Conservation (phyloP, 2,329 filamentous ascomycete genomes). For the Pseudopithomyces maydicus region DNA sequence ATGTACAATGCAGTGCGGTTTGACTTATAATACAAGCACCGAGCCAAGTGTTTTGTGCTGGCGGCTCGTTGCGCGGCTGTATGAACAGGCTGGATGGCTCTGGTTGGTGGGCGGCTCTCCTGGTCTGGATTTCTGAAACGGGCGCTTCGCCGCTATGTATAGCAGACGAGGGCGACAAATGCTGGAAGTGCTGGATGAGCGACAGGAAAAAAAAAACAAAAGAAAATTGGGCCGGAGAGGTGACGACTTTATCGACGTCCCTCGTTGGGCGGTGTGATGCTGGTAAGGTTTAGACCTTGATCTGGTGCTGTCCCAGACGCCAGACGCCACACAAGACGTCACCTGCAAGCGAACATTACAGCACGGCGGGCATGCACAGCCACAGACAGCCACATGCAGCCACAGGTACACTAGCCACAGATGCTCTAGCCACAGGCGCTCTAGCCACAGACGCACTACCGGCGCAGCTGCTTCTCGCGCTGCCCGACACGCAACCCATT, state of each 20-base stretch:
- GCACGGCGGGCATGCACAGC: too few relatives aligned
- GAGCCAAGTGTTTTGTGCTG: conserved; percentile 13
- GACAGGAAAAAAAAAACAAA: conserved; percentile 13
- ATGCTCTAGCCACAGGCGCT: conserved; percentile 8
- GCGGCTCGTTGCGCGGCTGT: conserved; percentile 28
- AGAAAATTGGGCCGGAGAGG: conserved; percentile 4
- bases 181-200: too few relatives aligned
- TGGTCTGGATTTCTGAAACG: conserved; percentile 42
- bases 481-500: conserved; percentile 8
- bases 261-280: conserved; percentile 23
- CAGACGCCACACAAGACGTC: conserved; percentile 14
- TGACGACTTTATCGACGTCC: conserved; percentile 18
- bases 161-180: conserved; percentile 31
- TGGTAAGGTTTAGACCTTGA: conserved; percentile 33
- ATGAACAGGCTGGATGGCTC: conserved; percentile 21
- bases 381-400: too few relatives aligned
- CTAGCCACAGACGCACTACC: background rate
- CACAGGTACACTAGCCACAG: conserved; percentile 10
- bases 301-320: conserved; percentile 26
- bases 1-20: conserved; percentile 8
- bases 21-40: conserved; percentile 25
- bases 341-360: too few relatives aligned
- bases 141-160: conserved; percentile 46
- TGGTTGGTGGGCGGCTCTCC: conserved; percentile 41
- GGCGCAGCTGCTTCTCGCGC: conserved; percentile 13